Conservation (phyloP, 108 stramenopile species). For the Cyclotella choctawhatcheeana region DNA sequence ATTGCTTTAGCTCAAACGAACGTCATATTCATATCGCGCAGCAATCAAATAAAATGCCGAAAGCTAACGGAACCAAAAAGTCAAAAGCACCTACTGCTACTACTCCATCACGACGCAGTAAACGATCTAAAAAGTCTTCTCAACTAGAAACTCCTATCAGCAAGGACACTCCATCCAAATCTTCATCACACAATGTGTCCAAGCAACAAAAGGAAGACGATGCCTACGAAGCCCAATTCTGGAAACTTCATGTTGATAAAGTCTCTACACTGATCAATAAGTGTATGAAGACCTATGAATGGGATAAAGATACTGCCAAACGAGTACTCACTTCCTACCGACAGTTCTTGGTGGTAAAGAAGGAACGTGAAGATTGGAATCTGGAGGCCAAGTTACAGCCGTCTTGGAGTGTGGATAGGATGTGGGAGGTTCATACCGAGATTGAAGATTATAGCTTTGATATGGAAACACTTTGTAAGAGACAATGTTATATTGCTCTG, state of each 20-base stretch:
- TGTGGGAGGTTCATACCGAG: conserved; percentile 74
- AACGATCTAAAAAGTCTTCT: neutral
- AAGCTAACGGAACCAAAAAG: no score
- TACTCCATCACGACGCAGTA: neutral
- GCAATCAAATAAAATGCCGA: no score
- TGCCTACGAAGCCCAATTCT: conserved; percentile 17
- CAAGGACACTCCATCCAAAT: no score
- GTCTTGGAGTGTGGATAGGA: conserved; percentile 62
- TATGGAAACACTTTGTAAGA: conserved; percentile 63
- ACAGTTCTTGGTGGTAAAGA: conserved; percentile 80
- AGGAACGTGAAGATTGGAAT: conserved; percentile 71
- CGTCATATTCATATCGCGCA: no score
- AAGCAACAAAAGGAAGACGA: neutral
- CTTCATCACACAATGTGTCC: no score
- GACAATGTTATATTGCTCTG: conserved; percentile 48
- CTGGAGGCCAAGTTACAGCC: conserved; percentile 52
- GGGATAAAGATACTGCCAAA: conserved; percentile 56
- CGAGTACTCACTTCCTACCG: conserved; percentile 68
- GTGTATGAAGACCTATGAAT: conserved; percentile 64
- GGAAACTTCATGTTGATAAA: conserved; percentile 12
- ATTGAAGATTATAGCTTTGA: conserved; percentile 69
- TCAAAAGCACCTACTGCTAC: neutral
- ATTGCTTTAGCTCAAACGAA: no score
- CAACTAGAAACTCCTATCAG: neutral
- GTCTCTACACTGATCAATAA: conserved; percentile 54